Conservation (phyloP, 495 filamentous ascomycete species). For the Cudoniella acicularis region DNA sequence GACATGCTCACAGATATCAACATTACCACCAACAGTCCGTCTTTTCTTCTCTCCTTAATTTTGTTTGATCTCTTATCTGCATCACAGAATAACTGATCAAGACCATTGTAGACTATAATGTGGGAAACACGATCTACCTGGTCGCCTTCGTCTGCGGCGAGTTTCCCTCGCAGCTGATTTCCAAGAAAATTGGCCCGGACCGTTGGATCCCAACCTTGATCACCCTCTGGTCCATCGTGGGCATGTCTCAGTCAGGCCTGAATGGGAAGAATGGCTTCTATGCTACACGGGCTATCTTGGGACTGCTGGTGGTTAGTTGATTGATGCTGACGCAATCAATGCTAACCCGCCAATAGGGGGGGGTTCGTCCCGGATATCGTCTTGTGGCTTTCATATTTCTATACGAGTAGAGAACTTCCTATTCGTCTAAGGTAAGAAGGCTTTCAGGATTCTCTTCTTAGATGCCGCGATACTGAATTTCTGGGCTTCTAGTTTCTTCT, state of each 20-base stretch:
- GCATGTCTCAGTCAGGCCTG: slow-evolving; percentile 63
- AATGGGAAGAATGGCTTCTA: slow-evolving; percentile 58
- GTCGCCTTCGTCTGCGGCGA: slow-evolving; percentile 65
- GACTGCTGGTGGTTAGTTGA: slow-evolving; percentile 46
- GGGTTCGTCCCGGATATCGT: slow-evolving; percentile 58
- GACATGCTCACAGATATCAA: slow-evolving; percentile 57
- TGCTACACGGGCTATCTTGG: slow-evolving; percentile 59
- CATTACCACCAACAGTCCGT: slow-evolving; percentile 54
- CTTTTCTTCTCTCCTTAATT: background rate
- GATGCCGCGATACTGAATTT: background rate
- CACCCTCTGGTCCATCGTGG: slow-evolving; percentile 72
- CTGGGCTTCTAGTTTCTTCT: slow-evolving; percentile 49
- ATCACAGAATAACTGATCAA: background rate
- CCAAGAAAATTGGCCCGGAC: slow-evolving; percentile 75
- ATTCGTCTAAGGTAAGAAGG: slow-evolving; percentile 44
- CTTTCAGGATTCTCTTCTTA: background rate
- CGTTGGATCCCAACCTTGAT: slow-evolving; percentile 84
- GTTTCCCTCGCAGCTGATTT: slow-evolving; percentile 70
- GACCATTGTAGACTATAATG: slow-evolving; percentile 58
- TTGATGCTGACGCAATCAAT: background rate
- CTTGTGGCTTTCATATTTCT: slow-evolving; percentile 76
- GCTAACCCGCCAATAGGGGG: slow-evolving; percentile 42
- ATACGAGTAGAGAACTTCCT: slow-evolving; percentile 65
- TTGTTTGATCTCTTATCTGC: background rate
- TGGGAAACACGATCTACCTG: slow-evolving; percentile 71